phyloP scores from a whole-genome alignment of 2,329 filamentous ascomycete genomes.

The Plectosphaerella sp. region DNA sequence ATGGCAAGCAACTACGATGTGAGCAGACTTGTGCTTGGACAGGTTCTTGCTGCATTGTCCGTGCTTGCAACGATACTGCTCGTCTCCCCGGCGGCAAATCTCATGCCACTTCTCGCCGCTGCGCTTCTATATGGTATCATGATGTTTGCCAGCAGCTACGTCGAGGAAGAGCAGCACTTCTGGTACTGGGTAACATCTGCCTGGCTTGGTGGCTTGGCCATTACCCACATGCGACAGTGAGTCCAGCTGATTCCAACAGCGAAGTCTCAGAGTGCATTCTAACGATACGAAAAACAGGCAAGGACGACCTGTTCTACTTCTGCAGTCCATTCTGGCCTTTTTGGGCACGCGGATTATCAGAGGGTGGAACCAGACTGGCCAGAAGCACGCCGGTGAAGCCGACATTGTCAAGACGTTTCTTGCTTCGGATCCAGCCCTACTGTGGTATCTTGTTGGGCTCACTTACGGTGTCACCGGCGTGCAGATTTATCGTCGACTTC shows the following conservation, averaged over 20 bases:
- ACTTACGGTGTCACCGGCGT: slow-evolving; percentile 61
- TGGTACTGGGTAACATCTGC: slow-evolving; percentile 88
- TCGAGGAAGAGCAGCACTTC: slow-evolving; percentile 97
- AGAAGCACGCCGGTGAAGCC: slow-evolving; percentile 88
- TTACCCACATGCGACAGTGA: slow-evolving; percentile 40
- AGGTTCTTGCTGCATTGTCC: slow-evolving; percentile 29
- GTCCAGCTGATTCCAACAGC: not conserved
- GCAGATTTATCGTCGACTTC: slow-evolving; percentile 37
- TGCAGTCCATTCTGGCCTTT: slow-evolving; percentile 39
- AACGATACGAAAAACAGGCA: not conserved
- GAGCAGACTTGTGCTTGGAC: slow-evolving; percentile 49
- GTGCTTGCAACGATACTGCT: slow-evolving; percentile 34
- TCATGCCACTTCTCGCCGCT: slow-evolving; percentile 43
- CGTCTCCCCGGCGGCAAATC: slow-evolving; percentile 18
- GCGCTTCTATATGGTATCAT: slow-evolving; percentile 68
- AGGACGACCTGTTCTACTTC: not conserved
- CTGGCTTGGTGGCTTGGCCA: slow-evolving; percentile 57
- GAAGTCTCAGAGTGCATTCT: not conserved
- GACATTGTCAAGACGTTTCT: slow-evolving; percentile 78
- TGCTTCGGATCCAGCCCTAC: slow-evolving; percentile 53
- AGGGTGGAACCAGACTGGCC: slow-evolving; percentile 94
- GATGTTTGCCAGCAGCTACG: slow-evolving; percentile 98
- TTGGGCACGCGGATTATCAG: slow-evolving; percentile 61
- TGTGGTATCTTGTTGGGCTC: slow-evolving; percentile 70
- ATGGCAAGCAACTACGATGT: slow-evolving; percentile 92